These are phyloP conservation scores for Nemania sp. DNA, from an alignment of 2,329 filamentous ascomycete species.

Conservation along the genomic window DNA sequence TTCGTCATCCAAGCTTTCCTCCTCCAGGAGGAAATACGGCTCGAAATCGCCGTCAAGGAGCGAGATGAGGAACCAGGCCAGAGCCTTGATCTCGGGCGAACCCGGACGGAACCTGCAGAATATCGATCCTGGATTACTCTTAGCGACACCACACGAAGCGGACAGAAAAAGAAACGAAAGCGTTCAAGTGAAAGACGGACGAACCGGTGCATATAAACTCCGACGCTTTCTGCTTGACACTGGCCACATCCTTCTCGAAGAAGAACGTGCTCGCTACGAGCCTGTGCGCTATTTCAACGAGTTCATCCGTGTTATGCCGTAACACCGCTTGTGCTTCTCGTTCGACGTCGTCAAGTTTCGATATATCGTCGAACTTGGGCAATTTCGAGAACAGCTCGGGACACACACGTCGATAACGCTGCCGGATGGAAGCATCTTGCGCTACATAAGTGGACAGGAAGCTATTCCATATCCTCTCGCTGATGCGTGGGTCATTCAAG, in stretches of 20 bases:
- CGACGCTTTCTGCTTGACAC: slow-evolving; percentile 36
- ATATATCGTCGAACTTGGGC: slow-evolving; percentile 39
- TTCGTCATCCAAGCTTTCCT: slow-evolving; percentile 25
- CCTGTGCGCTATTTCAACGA: slow-evolving; percentile 39
- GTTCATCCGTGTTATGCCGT: slow-evolving; percentile 32
- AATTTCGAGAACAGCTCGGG: slow-evolving; percentile 37
- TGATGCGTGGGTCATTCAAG: slow-evolving; percentile 34
- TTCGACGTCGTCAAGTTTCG: slow-evolving; percentile 36
- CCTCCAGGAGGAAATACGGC: slow-evolving; percentile 41
- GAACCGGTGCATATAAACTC: slow-evolving; percentile 41
- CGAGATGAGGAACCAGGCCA: slow-evolving; percentile 40
- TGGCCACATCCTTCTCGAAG: slow-evolving; percentile 40
- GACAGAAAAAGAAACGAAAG: not conserved
- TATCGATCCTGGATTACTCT: slow-evolving; percentile 33
- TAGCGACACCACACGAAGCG: not conserved
- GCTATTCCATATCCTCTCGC: slow-evolving; percentile 35
- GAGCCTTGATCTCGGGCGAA: slow-evolving; percentile 38
- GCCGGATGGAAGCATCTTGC: slow-evolving; percentile 26
- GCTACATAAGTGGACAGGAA: slow-evolving; percentile 32
- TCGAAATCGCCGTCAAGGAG: slow-evolving; percentile 41
- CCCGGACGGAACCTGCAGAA: slow-evolving; percentile 38
- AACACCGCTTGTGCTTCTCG: slow-evolving; percentile 34
- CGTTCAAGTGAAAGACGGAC: not conserved
- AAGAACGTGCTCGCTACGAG: slow-evolving; percentile 42
- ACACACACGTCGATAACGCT: slow-evolving; percentile 38